phyloP scores from a whole-genome alignment of 768 basidiomycete genomes.

The Pilatotrama ljubarskyi region DNA sequence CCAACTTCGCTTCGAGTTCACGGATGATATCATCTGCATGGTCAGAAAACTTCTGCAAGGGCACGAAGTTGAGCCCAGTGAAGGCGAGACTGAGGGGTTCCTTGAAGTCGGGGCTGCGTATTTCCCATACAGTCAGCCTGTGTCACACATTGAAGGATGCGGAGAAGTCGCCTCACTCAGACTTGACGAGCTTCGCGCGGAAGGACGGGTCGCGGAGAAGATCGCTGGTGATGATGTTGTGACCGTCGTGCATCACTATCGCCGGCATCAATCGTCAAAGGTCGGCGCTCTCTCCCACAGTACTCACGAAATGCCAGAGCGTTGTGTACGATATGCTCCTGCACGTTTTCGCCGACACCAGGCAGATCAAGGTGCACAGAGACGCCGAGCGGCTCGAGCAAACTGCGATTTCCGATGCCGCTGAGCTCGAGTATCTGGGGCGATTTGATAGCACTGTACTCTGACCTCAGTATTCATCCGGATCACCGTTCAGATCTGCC shows the following conservation, averaged over 20 bases:
- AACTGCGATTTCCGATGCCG: no score
- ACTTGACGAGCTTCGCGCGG: slow-evolving; percentile 1
- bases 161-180: neutral
- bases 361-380: no score
- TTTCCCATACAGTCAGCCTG: no score
- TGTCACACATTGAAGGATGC: neutral
- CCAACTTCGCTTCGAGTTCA: no score
- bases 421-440: no score
- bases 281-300: neutral
- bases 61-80: slow-evolving; percentile 4
- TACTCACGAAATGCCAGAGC: neutral
- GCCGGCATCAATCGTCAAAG: neutral
- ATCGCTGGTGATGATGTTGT: slow-evolving; percentile 1
- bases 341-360: no score
- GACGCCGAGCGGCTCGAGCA: no score
- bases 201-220: slow-evolving; percentile 1
- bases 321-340: no score
- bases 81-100: neutral
- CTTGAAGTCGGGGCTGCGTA: neutral
- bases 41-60: no score
- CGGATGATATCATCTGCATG: neutral
- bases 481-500: no score
- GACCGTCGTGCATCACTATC: slow-evolving; percentile 11
- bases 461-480: no score
- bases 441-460: no score